These are phyloP conservation scores for Nannizzia gypsea DNA, from an alignment of 2,329 filamentous ascomycete species.

Conservation along the genomic window DNA sequence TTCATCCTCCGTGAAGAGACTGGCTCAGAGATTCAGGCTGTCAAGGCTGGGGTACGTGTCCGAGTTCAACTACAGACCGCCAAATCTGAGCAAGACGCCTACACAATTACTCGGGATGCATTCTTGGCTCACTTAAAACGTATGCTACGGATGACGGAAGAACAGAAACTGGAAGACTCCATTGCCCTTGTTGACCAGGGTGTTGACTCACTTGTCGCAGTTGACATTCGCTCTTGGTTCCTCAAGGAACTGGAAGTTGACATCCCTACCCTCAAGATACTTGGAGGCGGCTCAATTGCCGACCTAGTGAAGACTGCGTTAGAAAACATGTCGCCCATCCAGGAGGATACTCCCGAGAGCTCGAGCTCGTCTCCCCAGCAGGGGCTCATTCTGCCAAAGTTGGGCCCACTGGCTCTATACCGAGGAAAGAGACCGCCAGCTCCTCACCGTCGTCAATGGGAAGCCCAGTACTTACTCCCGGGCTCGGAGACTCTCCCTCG, in stretches of 20 bases:
- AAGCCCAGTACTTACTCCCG: not conserved
- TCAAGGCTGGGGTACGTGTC: not conserved
- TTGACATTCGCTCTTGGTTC: slow-evolving; percentile 14
- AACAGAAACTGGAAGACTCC: slow-evolving; percentile 8
- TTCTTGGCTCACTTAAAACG: not conserved
- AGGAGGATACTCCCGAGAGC: not conserved
- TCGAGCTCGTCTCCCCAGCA: not conserved
- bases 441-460: not conserved
- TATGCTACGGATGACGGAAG: not conserved
- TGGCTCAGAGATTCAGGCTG: not conserved
- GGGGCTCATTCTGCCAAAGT: not conserved
- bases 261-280: slow-evolving; percentile 11
- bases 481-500: not conserved
- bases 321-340: not conserved
- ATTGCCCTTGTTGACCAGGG: slow-evolving; percentile 7
- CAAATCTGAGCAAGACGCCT: not conserved
- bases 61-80: not conserved
- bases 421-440: not conserved
- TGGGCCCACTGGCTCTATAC: not conserved
- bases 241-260: slow-evolving; percentile 11
- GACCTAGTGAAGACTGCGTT: slow-evolving; percentile 7
- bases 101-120: not conserved
- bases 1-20: not conserved
- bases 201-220: slow-evolving; percentile 14
- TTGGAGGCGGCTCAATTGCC: slow-evolving; percentile 6